Evolutionary conservation across 176 grass and related monocot species (phyloP), one percentile per base, ranked within the genome.

Genomic region (Aegilops longissima): DNA sequence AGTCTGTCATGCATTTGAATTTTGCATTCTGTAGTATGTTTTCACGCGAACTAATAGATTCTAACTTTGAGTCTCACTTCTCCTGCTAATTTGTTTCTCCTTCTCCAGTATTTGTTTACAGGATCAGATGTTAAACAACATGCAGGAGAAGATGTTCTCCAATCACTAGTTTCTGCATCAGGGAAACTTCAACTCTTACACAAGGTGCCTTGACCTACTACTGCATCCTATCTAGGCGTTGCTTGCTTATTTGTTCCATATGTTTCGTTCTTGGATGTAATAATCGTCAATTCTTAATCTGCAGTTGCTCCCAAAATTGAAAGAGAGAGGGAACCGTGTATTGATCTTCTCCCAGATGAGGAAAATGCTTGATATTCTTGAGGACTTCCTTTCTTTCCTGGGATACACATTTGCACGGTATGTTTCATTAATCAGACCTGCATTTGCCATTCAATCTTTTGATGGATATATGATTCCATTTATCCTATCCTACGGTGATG

Each of bases 301-400:
- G 18, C 85, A 92, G 90, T 82, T 95, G 59, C 88, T 95, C 69
- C 90, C 93, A 42, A 92, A 61, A 88, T 86, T 95, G 75, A 95
- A 95, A 87, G 88, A 92, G 75, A 90, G 90, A 76, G 87, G 88
- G 33, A 88, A 95, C 61, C 82, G 88, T 58, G 90, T 95, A 16
- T 64, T 95, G 14, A 92, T 95, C 24, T 92, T 95, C 79, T 95
- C 90, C 0, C 93, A 95, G 64, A 95, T 90, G 90, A 92, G 85
- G 61, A 85, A 18, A 40, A 95, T 92, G 93, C 93, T 95, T 83
- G 86, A 95, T 76, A 84, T 95, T 76, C 85, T 95, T 0, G 90
- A 95, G 79, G 93, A 90, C 70, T 90, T 92, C 34, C 76, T 94
- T 76, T 77, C 3, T 61, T 67, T 25, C 40, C 23, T 95, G 21